Evolutionary conservation across 305 asterid species (phyloP).

Genomic region (Fraxinus albicans): DNA sequence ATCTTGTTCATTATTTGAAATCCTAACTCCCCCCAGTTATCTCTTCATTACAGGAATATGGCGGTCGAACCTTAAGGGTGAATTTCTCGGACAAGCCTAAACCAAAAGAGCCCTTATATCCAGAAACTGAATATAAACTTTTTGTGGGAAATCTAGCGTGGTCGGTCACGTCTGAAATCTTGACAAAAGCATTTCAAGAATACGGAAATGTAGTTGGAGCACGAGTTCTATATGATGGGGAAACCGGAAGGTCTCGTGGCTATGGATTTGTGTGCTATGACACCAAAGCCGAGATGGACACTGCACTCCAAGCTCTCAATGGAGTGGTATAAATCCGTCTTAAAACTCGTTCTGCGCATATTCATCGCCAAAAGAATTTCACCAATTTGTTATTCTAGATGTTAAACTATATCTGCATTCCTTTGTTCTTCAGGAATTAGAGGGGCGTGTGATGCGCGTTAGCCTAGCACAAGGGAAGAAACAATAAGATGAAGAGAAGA

Average conservation of each 20-base stretch:
- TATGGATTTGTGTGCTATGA: slow-evolving; percentile 77
- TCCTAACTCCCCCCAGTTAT: neutral
- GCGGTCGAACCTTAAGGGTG: slow-evolving; percentile 84
- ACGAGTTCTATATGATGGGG: slow-evolving; percentile 73
- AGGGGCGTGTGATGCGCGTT: slow-evolving; percentile 70
- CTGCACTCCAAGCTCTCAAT: slow-evolving; percentile 66
- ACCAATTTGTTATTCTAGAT: neutral
- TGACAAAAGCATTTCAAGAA: slow-evolving; percentile 53
- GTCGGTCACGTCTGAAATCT: slow-evolving; percentile 65
- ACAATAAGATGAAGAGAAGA: slow-evolving; percentile 26
- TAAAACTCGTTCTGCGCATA: neutral
- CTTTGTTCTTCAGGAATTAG: slow-evolving; percentile 57
- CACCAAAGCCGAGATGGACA: slow-evolving; percentile 62
- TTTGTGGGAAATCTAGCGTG: slow-evolving; percentile 85
- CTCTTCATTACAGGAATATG: slow-evolving; percentile 54
- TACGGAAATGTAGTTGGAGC: slow-evolving; percentile 63
- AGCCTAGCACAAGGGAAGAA: slow-evolving; percentile 79
- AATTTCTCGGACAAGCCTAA: slow-evolving; percentile 83
- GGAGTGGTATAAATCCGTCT: slow-evolving; percentile 56
- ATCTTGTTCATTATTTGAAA: neutral
- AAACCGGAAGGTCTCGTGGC: slow-evolving; percentile 83
- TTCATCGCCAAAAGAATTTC: neutral
- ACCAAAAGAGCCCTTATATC: slow-evolving; percentile 76
- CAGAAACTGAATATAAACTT: slow-evolving; percentile 84
- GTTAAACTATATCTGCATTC: neutral